Evolutionary conservation across 768 basidiomycete species (phyloP).

Genomic region (Auriscalpium orientale): DNA sequence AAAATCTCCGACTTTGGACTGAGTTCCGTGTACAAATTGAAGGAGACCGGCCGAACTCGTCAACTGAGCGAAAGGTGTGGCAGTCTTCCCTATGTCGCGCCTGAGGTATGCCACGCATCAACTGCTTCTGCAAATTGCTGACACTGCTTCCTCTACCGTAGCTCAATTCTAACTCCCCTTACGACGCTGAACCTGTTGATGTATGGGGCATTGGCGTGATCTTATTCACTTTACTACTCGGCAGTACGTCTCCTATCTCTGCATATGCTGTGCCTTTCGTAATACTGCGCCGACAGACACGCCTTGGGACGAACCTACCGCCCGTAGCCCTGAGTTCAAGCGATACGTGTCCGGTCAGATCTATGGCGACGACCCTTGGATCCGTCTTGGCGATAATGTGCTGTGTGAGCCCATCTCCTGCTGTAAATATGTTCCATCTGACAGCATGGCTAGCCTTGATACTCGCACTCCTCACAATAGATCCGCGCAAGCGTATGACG

Average conservation of each 20-base stretch:
- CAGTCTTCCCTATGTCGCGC: conserved; percentile 90
- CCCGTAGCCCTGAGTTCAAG: conserved; percentile 69
- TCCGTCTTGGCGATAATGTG: conserved; percentile 42
- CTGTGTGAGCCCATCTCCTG: conserved; percentile 45
- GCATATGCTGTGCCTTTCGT: background rate
- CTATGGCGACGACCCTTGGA: conserved; percentile 76
- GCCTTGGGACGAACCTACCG: conserved; percentile 94
- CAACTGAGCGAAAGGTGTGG: conserved; percentile 78
- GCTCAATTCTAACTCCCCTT: conserved; percentile 62
- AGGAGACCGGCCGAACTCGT: conserved; percentile 70
- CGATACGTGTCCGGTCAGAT: conserved; percentile 70
- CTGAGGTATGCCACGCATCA: conserved; percentile 53
- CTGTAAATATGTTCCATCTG: no score
- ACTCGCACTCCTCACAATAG: conserved; percentile 63
- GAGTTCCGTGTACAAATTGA: conserved; percentile 82
- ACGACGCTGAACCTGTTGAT: conserved; percentile 89
- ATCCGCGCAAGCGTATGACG: conserved; percentile 61
- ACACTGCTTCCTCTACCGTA: conserved; percentile 21
- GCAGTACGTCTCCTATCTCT: conserved; percentile 53
- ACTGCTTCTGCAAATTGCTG: background rate
- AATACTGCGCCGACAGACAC: conserved; percentile 54
- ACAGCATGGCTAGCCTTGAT: conserved; percentile 50
- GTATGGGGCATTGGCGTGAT: conserved; percentile 96
- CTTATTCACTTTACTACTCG: conserved; percentile 81
- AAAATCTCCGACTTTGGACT: conserved; percentile 97